Base-by-base conservation (phyloP, 495 filamentous ascomycete species). In the Haplographium delicatum region DNA sequence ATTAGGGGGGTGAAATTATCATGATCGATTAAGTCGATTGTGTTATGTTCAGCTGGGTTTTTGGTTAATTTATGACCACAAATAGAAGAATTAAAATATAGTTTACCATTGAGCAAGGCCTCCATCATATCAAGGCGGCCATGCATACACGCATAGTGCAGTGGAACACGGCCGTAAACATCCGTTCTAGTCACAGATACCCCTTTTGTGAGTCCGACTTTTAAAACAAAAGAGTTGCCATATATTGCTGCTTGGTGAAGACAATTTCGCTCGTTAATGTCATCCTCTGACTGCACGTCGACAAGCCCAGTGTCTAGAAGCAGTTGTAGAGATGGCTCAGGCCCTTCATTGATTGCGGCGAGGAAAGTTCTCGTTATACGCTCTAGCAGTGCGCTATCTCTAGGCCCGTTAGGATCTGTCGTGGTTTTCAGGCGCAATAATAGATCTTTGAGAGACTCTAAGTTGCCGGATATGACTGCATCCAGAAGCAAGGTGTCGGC, bases 1-100 rank as follows among this genome's bases (percentile, higher is more conserved):
- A 98, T 93, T 40, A 98, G 71, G 0, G 93, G 89, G 2, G 93
- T 96, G 67, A 95, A 97, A 68, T 96, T 96, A 67, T 98, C 91
- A 59, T 95, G 89, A 60, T 98, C 93, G 65, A 89, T 86, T 16
- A 81, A 65, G 62, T 97, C 78, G 59, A 97, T 85, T 0, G 88
- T 94, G 4, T 68, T 56, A 11, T 69, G 70, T 16, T 72, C 63
- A 20, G 69, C 75, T 78, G 24, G 15, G 19, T 5, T 11, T 33
- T 43, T 19, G 28, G 40, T 34, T 43, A 39, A 33, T 19, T 35
- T 13, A 22, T 50, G 3, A 10, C 26, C 10, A 18, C 7, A 43
- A 15, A 10, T n/a, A 38, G 13, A 15, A 31, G n/a, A 22, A 11
- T 40, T 23, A 33, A 25, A 22, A 30, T n/a, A 4, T 26, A 31